Conservation (phyloP, 2,329 filamentous ascomycete species). For the Colletotrichum filicis region DNA sequence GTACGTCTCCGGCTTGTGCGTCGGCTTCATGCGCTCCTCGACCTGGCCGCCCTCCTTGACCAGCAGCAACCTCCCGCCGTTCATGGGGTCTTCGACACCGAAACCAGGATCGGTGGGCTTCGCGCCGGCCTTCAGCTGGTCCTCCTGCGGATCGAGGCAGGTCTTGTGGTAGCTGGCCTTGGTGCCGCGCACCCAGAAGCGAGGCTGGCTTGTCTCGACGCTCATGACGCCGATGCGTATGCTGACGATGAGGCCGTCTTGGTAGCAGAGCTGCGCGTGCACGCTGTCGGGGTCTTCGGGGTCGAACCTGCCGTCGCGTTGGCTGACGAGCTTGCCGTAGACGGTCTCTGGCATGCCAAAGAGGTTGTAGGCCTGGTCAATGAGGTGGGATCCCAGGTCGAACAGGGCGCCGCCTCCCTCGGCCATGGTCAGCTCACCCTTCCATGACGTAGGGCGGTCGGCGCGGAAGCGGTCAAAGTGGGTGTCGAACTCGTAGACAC, state of each 20-base stretch:
- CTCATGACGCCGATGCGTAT: constrained; percentile 77
- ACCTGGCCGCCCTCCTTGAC: constrained; percentile 62
- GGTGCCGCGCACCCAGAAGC: constrained; percentile 82
- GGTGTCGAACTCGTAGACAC: constrained; percentile 81
- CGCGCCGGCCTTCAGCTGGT: constrained; percentile 74
- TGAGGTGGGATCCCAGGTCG: constrained; percentile 79
- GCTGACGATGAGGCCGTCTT: constrained; percentile 71
- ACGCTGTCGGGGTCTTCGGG: constrained; percentile 67
- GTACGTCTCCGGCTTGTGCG: constrained; percentile 75
- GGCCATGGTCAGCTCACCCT: constrained; percentile 66
- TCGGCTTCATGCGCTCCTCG: constrained; percentile 62
- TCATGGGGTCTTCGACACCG: constrained; percentile 70
- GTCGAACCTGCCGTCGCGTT: constrained; percentile 62
- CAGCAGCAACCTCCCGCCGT: constrained; percentile 66
- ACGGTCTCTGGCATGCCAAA: constrained; percentile 77
- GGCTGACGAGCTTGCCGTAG: constrained; percentile 74
- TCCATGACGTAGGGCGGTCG: constrained; percentile 72
- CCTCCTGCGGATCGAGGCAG: constrained; percentile 79
- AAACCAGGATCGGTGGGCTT: constrained; percentile 71
- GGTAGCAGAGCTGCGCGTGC: constrained; percentile 75
- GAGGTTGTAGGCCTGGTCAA: constrained; percentile 78
- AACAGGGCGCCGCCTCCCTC: constrained; percentile 77
- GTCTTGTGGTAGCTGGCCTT: constrained; percentile 81
- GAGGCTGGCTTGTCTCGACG: constrained; percentile 74
- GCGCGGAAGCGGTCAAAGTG: constrained; percentile 83